Conservation (phyloP, 2,329 filamentous ascomycete genomes). For the Geosmithia morbida region DNA sequence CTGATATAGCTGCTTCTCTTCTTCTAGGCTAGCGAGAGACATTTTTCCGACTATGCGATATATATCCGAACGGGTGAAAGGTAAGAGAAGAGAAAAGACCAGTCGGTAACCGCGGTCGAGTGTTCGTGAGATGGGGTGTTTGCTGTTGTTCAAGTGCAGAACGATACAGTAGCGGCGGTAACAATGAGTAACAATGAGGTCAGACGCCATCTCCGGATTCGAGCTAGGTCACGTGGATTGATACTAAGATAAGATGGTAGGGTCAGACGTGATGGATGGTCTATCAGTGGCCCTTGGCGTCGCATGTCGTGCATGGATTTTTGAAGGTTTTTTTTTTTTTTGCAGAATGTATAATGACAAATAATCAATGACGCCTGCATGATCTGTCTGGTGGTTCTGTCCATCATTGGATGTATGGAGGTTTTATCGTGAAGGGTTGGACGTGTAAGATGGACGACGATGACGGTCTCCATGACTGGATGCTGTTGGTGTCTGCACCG, state of each 20-base stretch:
- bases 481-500: too few relatives aligned
- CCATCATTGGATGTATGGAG: too few relatives aligned
- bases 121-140: neutral
- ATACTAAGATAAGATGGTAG: neutral
- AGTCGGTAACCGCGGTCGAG: too few relatives aligned
- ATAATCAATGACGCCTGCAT: too few relatives aligned
- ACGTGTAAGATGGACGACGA: too few relatives aligned
- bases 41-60: neutral
- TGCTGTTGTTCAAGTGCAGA: neutral
- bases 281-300: neutral
- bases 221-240: neutral
- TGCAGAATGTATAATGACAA: too few relatives aligned
- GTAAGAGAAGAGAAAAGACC: neutral
- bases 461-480: too few relatives aligned
- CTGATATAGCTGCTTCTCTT: conserved; percentile 38
- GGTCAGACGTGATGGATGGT: neutral
- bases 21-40: conserved; percentile 25
- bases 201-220: neutral
- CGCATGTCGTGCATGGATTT: neutral
- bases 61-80: neutral
- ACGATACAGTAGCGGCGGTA: neutral
- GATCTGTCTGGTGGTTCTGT: too few relatives aligned
- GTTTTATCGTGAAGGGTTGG: too few relatives aligned
- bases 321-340: conserved; percentile 1
- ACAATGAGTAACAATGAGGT: neutral